phyloP scores from a whole-genome alignment of 1,139 yeast genomes.

The Chernovozyma sophiae-reginae region DNA sequence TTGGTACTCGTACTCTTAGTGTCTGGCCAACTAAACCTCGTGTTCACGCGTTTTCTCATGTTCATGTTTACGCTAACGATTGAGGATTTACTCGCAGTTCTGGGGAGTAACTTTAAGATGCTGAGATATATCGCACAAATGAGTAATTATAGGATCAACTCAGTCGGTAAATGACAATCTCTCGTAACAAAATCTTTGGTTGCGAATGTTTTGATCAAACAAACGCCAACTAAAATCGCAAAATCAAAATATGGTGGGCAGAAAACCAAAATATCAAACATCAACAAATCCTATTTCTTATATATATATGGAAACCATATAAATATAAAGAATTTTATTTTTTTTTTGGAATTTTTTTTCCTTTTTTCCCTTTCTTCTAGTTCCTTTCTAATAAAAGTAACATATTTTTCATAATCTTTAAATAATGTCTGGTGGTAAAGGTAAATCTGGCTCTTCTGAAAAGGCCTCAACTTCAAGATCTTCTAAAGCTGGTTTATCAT shows the following conservation, averaged over 20 bases:
- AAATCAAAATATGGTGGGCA: neutral
- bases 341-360: too few relatives aligned
- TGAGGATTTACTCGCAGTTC: too few relatives aligned
- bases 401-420: slow-evolving; percentile 1
- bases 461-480: slow-evolving; percentile 97
- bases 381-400: slow-evolving; percentile 1
- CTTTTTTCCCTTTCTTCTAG: slow-evolving; percentile 2
- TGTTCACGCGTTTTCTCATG: too few relatives aligned
- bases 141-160: too few relatives aligned
- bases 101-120: too few relatives aligned
- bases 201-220: neutral
- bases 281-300: neutral
- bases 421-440: slow-evolving; percentile 96
- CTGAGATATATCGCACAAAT: too few relatives aligned
- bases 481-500: slow-evolving; percentile 95
- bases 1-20: too few relatives aligned
- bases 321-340: too few relatives aligned
- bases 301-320: neutral
- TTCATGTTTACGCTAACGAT: too few relatives aligned
- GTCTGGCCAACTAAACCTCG: too few relatives aligned
- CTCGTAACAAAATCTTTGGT: too few relatives aligned
- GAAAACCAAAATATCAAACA: neutral
- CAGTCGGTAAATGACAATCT: too few relatives aligned
- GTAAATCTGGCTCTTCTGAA: slow-evolving; percentile 90
- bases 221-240: neutral